phyloP scores from a whole-genome alignment of 176 grass and related monocot species.

The barley (Hordeum vulgare) region MorexV3_pseudomolecules_assembly NC_058519.1:17974505-17975004 shows the following conservation, averaged over 20 bases:
- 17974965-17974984: slow-evolving; percentile 76
- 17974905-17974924: slow-evolving; percentile 77
- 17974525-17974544: slow-evolving; percentile 96
- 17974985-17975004: slow-evolving; percentile 94
- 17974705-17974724: slow-evolving; percentile 90
- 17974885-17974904: slow-evolving; percentile 68
- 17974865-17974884: slow-evolving; percentile 98
- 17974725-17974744: slow-evolving; percentile 95
- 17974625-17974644: slow-evolving; percentile 88
- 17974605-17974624: slow-evolving; percentile 53
- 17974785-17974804: not conserved
- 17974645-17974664: slow-evolving; percentile 86
- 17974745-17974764: slow-evolving; percentile 9
- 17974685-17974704: slow-evolving; percentile 74
- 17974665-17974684: slow-evolving; percentile 85
- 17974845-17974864: slow-evolving; percentile 96
- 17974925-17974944: slow-evolving; percentile 79
- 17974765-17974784: not conserved
- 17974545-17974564: slow-evolving; percentile 5
- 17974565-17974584: slow-evolving; percentile 12
- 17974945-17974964: slow-evolving; percentile 65
- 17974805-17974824: slow-evolving; percentile 14
- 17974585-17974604: not conserved
- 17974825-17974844: slow-evolving; percentile 64
- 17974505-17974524: slow-evolving; percentile 79